Evolutionary conservation across 805 yeast genomes (phyloP).

Genomic region (Nakazawaea molendinolei): DNA sequence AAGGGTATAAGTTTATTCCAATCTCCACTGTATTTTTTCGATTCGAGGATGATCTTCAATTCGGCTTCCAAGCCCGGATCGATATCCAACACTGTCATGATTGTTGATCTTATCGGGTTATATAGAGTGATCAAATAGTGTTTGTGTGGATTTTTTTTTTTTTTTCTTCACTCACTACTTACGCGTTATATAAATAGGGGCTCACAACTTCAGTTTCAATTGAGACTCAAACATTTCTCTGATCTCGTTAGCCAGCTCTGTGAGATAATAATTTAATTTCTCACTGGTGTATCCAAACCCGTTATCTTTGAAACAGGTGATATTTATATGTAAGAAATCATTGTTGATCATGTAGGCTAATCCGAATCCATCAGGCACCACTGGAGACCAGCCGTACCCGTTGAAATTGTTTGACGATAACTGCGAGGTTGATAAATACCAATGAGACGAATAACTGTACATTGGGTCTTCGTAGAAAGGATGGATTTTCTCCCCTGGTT

Average conservation of each 20-base stretch:
- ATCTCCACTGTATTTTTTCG: background rate
- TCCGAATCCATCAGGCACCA: conserved; percentile 89
- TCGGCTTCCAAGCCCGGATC: background rate
- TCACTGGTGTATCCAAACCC: conserved; percentile 50
- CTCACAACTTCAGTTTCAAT: conserved; percentile 3
- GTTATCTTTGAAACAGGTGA: conserved; percentile 63
- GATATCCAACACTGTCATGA: background rate
- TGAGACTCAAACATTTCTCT: conserved; percentile 45
- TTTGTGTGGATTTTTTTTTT: background rate
- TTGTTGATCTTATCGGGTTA: background rate
- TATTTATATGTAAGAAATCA: conserved; percentile 80
- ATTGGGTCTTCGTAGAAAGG: conserved; percentile 71
- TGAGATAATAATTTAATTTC: conserved; percentile 58
- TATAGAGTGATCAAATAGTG: too few species aligned
- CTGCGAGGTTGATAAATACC: conserved; percentile 89
- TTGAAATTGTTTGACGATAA: conserved; percentile 78
- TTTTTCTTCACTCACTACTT: background rate
- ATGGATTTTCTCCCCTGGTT: conserved; percentile 54
- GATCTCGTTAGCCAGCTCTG: conserved; percentile 77
- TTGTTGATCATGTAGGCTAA: conserved; percentile 88
- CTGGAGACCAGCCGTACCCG: conserved; percentile 96
- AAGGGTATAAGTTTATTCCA: conserved; percentile 1
- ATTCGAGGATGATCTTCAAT: background rate
- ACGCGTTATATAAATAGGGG: background rate
- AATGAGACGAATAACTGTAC: conserved; percentile 66